These are phyloP conservation scores for Urtica urens DNA, from an alignment of 306 rosid genomes.

Conservation along the genomic window DNA sequence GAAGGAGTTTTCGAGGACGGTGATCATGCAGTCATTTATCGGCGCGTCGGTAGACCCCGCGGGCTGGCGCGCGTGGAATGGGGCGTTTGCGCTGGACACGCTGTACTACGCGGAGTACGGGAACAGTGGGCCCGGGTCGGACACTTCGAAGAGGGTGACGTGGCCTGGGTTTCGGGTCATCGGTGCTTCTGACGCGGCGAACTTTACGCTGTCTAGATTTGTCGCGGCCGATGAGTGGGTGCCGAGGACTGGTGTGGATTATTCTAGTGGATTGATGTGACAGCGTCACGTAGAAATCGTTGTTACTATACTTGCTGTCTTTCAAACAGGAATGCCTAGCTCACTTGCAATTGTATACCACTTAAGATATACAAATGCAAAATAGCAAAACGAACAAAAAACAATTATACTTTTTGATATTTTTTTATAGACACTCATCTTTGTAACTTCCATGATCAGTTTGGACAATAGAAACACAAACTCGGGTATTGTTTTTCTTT, in stretches of 20 bases:
- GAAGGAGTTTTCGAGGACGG: conserved; percentile 3
- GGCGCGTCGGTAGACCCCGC: not conserved
- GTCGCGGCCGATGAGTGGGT: not conserved
- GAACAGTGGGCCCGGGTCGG: not conserved
- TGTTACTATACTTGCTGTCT: no score
- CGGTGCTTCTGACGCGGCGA: not conserved
- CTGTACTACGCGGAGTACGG: not conserved
- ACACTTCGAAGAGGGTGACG: not conserved
- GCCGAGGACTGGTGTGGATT: conserved; percentile 1
- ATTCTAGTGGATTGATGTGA: conserved; percentile 14
- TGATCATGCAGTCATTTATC: not conserved
- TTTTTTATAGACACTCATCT: no score
- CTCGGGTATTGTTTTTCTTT: no score
- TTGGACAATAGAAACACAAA: no score
- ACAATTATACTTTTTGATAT: no score
- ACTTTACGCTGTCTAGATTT: not conserved
- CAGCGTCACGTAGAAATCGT: no score
- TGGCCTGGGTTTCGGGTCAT: conserved; percentile 4
- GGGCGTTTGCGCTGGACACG: not conserved
- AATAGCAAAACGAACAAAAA: no score
- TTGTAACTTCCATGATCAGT: no score
- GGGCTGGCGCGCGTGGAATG: conserved; percentile 4
- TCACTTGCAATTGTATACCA: no score
- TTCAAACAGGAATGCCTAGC: no score
- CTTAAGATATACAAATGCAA: no score